Conservation (phyloP, 331 rosid genomes). For the Cydonia oblonga region DNA sequence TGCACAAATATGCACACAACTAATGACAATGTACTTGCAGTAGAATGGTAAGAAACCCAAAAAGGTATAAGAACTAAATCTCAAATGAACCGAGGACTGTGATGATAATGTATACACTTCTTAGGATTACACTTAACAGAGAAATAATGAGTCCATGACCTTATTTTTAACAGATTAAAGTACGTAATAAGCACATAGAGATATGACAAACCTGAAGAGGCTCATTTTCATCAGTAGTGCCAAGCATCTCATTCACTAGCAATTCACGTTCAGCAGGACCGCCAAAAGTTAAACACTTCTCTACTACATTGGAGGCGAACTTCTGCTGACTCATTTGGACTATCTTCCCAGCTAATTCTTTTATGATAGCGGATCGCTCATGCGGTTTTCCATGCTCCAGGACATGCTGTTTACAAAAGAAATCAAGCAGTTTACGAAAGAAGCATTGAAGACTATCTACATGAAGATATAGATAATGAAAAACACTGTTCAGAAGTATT, state of each 20-base stretch:
- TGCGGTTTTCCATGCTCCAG: slow-evolving; percentile 93
- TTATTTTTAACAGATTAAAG: neutral
- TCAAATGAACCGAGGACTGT: neutral
- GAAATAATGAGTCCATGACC: neutral
- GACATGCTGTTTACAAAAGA: slow-evolving; percentile 62
- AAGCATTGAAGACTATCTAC: neutral
- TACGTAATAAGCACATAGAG: neutral
- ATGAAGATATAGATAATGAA: neutral
- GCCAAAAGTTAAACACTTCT: slow-evolving; percentile 87
- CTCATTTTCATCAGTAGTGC: slow-evolving; percentile 89
- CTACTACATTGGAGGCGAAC: slow-evolving; percentile 93
- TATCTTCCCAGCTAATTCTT: slow-evolving; percentile 83
- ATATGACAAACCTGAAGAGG: slow-evolving; percentile 77
- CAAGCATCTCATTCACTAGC: slow-evolving; percentile 94
- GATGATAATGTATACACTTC: neutral
- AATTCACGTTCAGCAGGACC: slow-evolving; percentile 80
- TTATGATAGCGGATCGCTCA: slow-evolving; percentile 82
- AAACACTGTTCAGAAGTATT: neutral
- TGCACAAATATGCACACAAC: neutral
- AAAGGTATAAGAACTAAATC: neutral
- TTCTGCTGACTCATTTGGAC: slow-evolving; percentile 98
- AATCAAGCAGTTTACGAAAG: slow-evolving; percentile 5
- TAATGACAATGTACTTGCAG: neutral
- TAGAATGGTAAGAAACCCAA: neutral
- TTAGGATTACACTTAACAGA: neutral